Evolutionary conservation across 108 stramenopile genomes (phyloP), one percentile per base, ranked within the genome.

Genomic region (Mediolabrus comicus): DNA sequence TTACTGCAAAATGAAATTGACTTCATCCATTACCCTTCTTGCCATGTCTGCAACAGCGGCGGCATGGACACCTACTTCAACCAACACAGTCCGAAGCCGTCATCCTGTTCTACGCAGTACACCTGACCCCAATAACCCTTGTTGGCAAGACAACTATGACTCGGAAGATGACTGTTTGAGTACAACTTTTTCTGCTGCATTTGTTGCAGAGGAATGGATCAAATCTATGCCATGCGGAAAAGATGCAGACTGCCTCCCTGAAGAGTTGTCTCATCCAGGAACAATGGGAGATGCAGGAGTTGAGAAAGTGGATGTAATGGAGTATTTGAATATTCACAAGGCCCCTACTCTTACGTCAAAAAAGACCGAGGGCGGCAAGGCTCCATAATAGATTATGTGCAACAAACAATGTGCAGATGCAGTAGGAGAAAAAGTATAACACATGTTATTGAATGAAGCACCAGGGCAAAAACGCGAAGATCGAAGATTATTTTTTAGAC

Each of bases 61-160:
- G 27, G 68, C 68, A 14, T 69, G 57, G 57, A 51, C 68, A 9
- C 13, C 59, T 43, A 43, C 58, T 39, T 41, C 58, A 38, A 28
- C 22, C 39, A 56, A 28, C 12, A 39, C 22, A 49, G 9, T 49
- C 46, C 43, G 32, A 12, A 67, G 22, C 35, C 66, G 38, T 54
- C 34, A 31, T 30, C 13, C 14, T 13, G 4, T 67, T 39, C 68
- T 69, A 3, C 29, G 27, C 22, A 58, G 19, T 12, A 69, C 67
- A 22, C 74, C 74, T 17, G 75, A 76, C 55, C 34, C 77, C 59
- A 27, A 49, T 11, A 80, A 75, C 57, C 79, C 79, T 16, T 75
- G 74, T 61, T 80, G 79, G 79, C 79, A 80, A 70, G 79, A 80
- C 35, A 67, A 64, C 35, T 80, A 70, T 35, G 79, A 80, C 53